phyloP scores from a whole-genome alignment of 495 filamentous ascomycete genomes.

The Neurospora sp. region DNA sequence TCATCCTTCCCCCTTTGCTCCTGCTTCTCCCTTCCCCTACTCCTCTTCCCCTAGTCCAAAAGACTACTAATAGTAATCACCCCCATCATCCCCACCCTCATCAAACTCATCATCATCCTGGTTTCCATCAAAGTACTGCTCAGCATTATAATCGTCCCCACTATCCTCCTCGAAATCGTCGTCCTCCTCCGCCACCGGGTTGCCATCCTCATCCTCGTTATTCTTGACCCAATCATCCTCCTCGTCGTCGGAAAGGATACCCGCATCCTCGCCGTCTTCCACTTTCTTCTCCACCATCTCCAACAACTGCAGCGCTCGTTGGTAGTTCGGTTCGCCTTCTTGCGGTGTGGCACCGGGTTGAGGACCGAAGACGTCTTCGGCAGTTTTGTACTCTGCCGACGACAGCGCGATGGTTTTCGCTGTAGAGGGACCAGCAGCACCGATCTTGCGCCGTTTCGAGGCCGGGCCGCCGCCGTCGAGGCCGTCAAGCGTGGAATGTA shows the following conservation, averaged over 20 bases:
- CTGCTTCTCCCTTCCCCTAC: neutral
- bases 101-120: slow-evolving; percentile 40
- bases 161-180: slow-evolving; percentile 37
- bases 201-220: slow-evolving; percentile 25
- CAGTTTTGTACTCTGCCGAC: slow-evolving; percentile 12
- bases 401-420: slow-evolving; percentile 23
- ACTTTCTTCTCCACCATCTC: slow-evolving; percentile 27
- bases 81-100: slow-evolving; percentile 34
- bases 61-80: slow-evolving; percentile 10
- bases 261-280: slow-evolving; percentile 32
- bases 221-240: slow-evolving; percentile 34
- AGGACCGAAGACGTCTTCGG: slow-evolving; percentile 21
- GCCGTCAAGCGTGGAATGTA: slow-evolving; percentile 41
- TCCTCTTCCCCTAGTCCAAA: neutral
- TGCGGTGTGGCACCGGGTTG: neutral
- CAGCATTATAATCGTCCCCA: slow-evolving; percentile 46
- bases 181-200: slow-evolving; percentile 33
- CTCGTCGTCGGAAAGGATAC: slow-evolving; percentile 27
- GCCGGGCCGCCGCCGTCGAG: slow-evolving; percentile 24
- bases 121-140: slow-evolving; percentile 43
- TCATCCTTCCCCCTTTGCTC: neutral
- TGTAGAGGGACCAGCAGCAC: neutral
- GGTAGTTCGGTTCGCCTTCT: slow-evolving; percentile 14
- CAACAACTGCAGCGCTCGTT: slow-evolving; percentile 27
- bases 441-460: slow-evolving; percentile 18